phyloP scores from a whole-genome alignment of 2,329 filamentous ascomycete species.

The Metarhizium anisopliae region DNA sequence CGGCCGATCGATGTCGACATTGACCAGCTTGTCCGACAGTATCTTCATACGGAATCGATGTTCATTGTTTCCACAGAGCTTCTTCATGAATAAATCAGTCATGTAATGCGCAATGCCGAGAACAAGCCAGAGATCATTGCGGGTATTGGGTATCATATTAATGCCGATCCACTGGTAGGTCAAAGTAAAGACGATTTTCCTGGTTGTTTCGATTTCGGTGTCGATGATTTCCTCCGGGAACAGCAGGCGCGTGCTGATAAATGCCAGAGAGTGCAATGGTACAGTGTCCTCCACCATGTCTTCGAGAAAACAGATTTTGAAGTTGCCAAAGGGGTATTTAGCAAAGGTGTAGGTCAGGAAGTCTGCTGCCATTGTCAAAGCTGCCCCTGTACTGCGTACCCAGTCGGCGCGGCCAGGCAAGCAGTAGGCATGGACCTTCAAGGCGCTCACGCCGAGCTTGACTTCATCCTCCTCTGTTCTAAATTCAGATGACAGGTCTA shows the following conservation, averaged over 20 bases:
- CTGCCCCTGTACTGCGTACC: conserved; percentile 77
- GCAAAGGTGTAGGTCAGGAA: conserved; percentile 83
- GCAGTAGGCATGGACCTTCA: conserved; percentile 87
- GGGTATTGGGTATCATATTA: conserved; percentile 76
- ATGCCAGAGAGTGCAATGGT: conserved; percentile 71
- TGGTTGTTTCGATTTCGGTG: conserved; percentile 70
- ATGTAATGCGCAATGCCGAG: conserved; percentile 90
- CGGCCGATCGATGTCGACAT: conserved; percentile 72
- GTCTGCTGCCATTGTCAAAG: conserved; percentile 81
- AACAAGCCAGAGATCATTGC: conserved; percentile 78
- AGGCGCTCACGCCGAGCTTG: conserved; percentile 76
- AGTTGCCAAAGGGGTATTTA: conserved; percentile 83
- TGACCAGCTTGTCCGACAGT: conserved; percentile 71
- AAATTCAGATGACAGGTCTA: conserved; percentile 77
- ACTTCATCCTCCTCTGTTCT: conserved; percentile 88
- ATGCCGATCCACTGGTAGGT: conserved; percentile 93
- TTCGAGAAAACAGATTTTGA: conserved; percentile 91
- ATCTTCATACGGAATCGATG: conserved; percentile 85
- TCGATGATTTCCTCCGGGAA: conserved; percentile 83
- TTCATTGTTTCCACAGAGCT: conserved; percentile 88
- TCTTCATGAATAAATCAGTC: conserved; percentile 85
- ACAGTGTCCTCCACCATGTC: conserved; percentile 70
- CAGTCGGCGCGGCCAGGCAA: conserved; percentile 75
- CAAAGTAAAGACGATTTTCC: conserved; percentile 72
- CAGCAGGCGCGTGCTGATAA: conserved; percentile 79